Conservation (phyloP, 1,284 basidiomycete species). For the Microbotryum intermedium region DNA sequence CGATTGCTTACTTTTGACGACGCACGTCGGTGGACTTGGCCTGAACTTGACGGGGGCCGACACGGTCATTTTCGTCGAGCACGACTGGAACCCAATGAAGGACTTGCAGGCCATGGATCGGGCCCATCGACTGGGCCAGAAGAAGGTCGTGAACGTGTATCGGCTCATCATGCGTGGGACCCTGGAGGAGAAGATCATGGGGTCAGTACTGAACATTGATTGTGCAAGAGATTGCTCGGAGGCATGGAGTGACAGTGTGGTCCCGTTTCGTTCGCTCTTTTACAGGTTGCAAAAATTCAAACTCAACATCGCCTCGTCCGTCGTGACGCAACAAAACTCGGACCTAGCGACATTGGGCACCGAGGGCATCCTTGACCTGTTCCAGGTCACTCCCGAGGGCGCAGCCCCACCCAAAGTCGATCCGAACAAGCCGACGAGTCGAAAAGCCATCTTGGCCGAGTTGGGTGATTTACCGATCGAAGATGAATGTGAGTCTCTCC, state of each 20-base stretch:
- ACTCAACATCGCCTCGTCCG: constrained; percentile 90
- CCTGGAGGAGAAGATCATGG: constrained; percentile 99
- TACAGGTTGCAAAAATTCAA: constrained; percentile 91
- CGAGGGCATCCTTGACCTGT: constrained; percentile 90
- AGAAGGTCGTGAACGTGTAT: constrained; percentile 98
- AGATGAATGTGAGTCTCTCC: constrained; percentile 31
- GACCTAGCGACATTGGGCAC: constrained; percentile 93
- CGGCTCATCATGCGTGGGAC: constrained; percentile 94
- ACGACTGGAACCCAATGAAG: constrained; percentile 99
- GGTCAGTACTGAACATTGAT: constrained; percentile 50
- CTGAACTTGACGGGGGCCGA: constrained; percentile 96
- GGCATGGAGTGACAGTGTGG: background rate
- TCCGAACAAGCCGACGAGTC: constrained; percentile 35
- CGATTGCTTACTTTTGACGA: constrained; percentile 90
- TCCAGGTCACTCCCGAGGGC: constrained; percentile 41
- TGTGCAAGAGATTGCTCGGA: background rate
- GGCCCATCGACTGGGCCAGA: constrained; percentile 95
- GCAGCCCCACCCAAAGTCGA: constrained; percentile 1
- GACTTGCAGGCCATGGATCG: constrained; percentile 99
- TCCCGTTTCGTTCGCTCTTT: background rate
- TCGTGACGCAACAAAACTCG: constrained; percentile 95
- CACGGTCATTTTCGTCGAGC: constrained; percentile 98
- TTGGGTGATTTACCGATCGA: constrained; percentile 37
- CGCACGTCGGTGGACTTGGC: constrained; percentile 91
- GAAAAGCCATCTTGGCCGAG: constrained; percentile 41